Percentiles rank a stretch among this genome's conserved stretches.
Conservation (phyloP, 2,329 filamentous ascomycete genomes). For the Fusarium domesticum region DNA sequence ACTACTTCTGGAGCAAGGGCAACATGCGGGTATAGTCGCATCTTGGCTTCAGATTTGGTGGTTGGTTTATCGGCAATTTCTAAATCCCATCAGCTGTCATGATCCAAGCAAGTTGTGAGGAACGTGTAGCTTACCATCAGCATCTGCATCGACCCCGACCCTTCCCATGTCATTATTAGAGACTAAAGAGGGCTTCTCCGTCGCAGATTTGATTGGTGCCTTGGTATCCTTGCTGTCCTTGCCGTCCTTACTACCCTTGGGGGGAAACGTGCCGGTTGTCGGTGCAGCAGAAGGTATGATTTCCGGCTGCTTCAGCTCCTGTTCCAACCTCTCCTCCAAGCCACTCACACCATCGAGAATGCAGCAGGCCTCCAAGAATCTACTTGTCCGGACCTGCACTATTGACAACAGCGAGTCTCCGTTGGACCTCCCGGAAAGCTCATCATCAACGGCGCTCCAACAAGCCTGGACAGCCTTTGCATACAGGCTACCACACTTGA, state of each 20-base stretch:
- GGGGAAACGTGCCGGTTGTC: background rate
- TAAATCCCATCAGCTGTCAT: conserved; percentile 10
- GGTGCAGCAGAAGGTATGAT: background rate
- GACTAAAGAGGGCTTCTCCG: conserved; percentile 15
- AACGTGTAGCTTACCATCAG: conserved; percentile 16
- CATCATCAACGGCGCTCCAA: conserved; percentile 66
- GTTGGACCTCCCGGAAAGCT: conserved; percentile 45
- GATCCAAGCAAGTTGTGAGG: too few relatives aligned
- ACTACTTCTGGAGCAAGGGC: conserved; percentile 58
- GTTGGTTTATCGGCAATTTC: conserved; percentile 19
- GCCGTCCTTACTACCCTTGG: conserved; percentile 15
- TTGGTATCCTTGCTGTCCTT: conserved; percentile 16
- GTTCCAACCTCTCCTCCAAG: conserved; percentile 51
- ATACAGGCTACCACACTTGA: conserved; percentile 70
- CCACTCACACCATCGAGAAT: conserved; percentile 58
- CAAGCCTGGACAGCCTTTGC: conserved; percentile 72
- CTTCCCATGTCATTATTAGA: conserved; percentile 9
- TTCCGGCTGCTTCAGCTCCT: conserved; percentile 41
- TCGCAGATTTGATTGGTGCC: background rate
- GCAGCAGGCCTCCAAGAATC: conserved; percentile 59
- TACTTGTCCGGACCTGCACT: conserved; percentile 54
- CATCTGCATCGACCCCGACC: conserved; percentile 7
- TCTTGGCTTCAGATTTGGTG: conserved; percentile 39
- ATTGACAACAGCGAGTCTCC: conserved; percentile 52
- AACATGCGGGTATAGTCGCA: conserved; percentile 59